Conservation (phyloP, 2,329 filamentous ascomycete species). For the Aspergillus intermedius region DNA sequence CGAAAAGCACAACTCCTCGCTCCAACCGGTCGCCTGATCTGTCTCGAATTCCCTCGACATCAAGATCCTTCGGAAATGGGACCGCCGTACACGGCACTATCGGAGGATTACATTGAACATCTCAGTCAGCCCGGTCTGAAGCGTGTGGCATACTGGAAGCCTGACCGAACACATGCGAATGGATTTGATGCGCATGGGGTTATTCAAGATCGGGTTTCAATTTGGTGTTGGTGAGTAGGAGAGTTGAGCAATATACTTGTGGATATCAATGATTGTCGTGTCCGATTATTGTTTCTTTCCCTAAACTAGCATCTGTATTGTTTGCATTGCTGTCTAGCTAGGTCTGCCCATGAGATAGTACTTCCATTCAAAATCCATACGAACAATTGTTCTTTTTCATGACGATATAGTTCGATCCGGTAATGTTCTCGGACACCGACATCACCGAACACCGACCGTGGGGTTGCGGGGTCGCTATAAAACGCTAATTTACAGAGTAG, state of each 20-base stretch:
- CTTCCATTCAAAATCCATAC: too few relatives aligned
- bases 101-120: slow-evolving; percentile 65
- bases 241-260: slow-evolving; percentile 9
- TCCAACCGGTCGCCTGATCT: slow-evolving; percentile 48
- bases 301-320: too few relatives aligned
- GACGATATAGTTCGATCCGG: too few relatives aligned
- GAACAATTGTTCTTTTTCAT: too few relatives aligned
- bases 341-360: too few relatives aligned
- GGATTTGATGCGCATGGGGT: slow-evolving; percentile 42
- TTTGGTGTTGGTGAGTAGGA: slow-evolving; percentile 39
- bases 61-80: slow-evolving; percentile 61
- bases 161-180: slow-evolving; percentile 50
- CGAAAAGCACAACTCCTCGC: slow-evolving; percentile 51
- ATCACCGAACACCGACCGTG: too few relatives aligned
- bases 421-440: too few relatives aligned
- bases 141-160: slow-evolving; percentile 50
- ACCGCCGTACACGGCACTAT: slow-evolving; percentile 65
- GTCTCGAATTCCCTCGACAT: slow-evolving; percentile 70
- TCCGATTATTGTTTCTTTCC: too few relatives aligned
- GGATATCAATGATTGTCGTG: too few relatives aligned
- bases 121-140: slow-evolving; percentile 55
- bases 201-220: slow-evolving; percentile 37
- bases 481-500: too few relatives aligned
- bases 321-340: background rate
- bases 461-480: too few relatives aligned